Evolutionary conservation across 306 rosid species (phyloP), one percentile per base, ranked within the genome.

Genomic region (Trifolium pratense): DNA sequence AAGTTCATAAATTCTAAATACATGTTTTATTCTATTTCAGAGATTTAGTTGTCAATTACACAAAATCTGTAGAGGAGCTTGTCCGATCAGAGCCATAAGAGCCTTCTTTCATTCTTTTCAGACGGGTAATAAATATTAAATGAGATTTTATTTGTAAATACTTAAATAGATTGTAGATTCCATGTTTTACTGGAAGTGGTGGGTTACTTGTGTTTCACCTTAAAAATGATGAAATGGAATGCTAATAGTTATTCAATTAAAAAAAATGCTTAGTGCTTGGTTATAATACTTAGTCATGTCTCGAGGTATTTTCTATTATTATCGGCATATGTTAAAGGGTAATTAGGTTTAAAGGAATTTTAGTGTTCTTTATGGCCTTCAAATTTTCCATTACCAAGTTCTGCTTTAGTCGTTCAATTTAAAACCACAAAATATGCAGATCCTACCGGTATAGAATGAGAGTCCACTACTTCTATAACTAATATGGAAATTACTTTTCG

Each of bases 51-150:
- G 87, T 82, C 66, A 87, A 86, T 78, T 88, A 88, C 79, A 84
- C 67, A 74, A 89, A 80, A 55, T 88, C 95, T 52, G 91, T 94
- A 26, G 88, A 86, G 77, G 92, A 86, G 73, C 91, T 93, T 67
- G 82, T 86, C 68, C 81, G 82, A 82, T 88, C 91, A 18, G 84
- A 94, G 63, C 90, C 90, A 2, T 87, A 84, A 75, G 61, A 64
- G 40, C 31, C n/a, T 48, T 13, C n/a, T 48, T 13, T 42, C 4
- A 17, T 73, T 42, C 65, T 39, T 53, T 78, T 53, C 37, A 37
- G 20, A 60, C 25, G 7, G 80, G 79, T 79, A 70, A 77, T 74
- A 42, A 60, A 66, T 67, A 32, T 32, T 55, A 4, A 26, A 14
- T 65, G 53, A 29, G 49, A 36, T 45, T 74, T 70, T 68, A 7